Evolutionary conservation across 441 rosid genomes (phyloP).

Genomic region (Jatropha multifida): DNA sequence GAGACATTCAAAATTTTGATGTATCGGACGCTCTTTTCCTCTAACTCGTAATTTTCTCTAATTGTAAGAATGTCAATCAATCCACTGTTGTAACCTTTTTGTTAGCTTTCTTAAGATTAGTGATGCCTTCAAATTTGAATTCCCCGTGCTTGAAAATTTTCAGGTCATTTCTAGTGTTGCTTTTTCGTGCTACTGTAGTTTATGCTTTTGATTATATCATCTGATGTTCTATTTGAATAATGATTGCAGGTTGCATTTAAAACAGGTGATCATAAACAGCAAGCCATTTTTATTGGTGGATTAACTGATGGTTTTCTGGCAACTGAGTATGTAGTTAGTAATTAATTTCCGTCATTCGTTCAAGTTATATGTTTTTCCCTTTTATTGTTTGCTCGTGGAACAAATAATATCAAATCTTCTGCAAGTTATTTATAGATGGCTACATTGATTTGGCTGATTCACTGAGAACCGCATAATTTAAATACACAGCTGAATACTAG

Average conservation of each 20-base stretch:
- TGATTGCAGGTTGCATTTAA: conserved; percentile 81
- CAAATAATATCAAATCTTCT: neutral
- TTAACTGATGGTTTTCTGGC: conserved; percentile 88
- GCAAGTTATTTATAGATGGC: neutral
- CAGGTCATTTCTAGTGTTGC: neutral
- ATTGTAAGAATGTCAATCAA: neutral
- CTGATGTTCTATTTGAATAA: conserved; percentile 3
- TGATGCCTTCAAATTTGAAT: neutral
- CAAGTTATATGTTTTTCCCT: neutral
- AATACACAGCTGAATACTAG: neutral
- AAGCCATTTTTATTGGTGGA: conserved; percentile 87
- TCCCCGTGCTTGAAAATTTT: too few species aligned
- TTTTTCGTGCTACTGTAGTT: neutral
- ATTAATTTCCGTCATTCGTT: neutral
- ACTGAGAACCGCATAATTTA: neutral
- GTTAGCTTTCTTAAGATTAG: neutral
- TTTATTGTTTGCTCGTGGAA: neutral
- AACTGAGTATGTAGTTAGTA: conserved; percentile 66
- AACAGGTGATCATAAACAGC: conserved; percentile 88
- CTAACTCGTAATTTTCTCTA: neutral
- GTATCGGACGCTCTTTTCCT: neutral
- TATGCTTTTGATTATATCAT: neutral
- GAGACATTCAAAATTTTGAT: neutral
- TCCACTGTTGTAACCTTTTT: neutral
- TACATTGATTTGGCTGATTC: neutral